phyloP scores from a whole-genome alignment of 306 rosid genomes.

The Prunus kanzakura region DNA sequence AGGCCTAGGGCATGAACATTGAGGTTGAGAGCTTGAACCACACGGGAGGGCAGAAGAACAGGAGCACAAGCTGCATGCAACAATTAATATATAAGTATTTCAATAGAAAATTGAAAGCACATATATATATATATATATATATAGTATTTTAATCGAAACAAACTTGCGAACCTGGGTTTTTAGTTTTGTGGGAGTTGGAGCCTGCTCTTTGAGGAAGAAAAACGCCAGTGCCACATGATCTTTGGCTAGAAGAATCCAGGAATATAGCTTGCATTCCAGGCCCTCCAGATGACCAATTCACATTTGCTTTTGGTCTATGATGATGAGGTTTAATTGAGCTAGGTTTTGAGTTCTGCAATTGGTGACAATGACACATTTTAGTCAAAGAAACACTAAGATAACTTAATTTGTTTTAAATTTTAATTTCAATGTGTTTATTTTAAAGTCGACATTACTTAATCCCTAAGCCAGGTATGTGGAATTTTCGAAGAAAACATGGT shows the following conservation, averaged over 20 bases:
- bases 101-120: no score
- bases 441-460: background rate
- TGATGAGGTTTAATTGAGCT: slow-evolving; percentile 15
- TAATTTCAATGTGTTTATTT: background rate
- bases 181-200: slow-evolving; percentile 36
- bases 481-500: background rate
- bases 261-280: slow-evolving; percentile 79
- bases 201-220: slow-evolving; percentile 67
- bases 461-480: background rate
- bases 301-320: slow-evolving; percentile 25
- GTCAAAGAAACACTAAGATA: background rate
- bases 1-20: slow-evolving; percentile 60
- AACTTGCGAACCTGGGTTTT: slow-evolving; percentile 51
- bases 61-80: slow-evolving; percentile 57
- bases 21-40: slow-evolving; percentile 73
- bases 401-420: background rate
- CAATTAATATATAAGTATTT: background rate
- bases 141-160: background rate
- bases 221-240: slow-evolving; percentile 75
- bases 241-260: slow-evolving; percentile 48
- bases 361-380: background rate
- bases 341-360: slow-evolving; percentile 28
- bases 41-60: slow-evolving; percentile 63
- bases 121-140: no score
- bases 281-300: slow-evolving; percentile 44